Evolutionary conservation across 441 rosid genomes (phyloP).

Genomic region (California macrophylla): DNA sequence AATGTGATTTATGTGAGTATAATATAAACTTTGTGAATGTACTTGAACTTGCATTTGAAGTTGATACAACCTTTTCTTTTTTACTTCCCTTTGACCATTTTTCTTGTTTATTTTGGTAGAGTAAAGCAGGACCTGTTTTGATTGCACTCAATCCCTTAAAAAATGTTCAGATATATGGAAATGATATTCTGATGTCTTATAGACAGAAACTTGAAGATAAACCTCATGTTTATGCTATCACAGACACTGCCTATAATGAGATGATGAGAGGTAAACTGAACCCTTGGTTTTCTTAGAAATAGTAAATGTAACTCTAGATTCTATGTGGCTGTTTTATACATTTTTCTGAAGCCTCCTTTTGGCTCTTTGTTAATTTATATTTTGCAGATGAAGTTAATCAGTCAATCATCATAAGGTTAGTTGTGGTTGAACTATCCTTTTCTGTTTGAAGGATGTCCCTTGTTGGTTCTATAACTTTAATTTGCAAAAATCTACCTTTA

Average conservation of each 20-base stretch:
- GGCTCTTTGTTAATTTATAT: neutral
- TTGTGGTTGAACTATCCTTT: conserved; percentile 4
- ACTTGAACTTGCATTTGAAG: neutral
- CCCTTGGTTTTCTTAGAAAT: conserved; percentile 14
- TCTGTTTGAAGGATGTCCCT: neutral
- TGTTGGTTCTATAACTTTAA: neutral
- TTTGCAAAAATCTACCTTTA: neutral
- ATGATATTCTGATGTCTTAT: conserved; percentile 45
- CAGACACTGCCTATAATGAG: conserved; percentile 69
- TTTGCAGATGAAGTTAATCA: conserved; percentile 58
- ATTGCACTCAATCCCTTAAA: conserved; percentile 86
- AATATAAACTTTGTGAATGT: neutral
- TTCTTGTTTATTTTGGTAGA: conserved; percentile 36
- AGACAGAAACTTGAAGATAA: conserved; percentile 48
- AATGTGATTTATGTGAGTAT: conserved; percentile 78
- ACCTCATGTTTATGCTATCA: conserved; percentile 81
- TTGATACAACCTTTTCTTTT: conserved; percentile 14
- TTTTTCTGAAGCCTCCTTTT: conserved; percentile 19
- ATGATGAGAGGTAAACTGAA: conserved; percentile 76
- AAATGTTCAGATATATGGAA: conserved; percentile 51
- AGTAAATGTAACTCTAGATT: conserved; percentile 3
- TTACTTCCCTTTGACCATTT: conserved; percentile 14
- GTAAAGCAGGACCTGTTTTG: conserved; percentile 87
- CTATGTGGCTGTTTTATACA: conserved; percentile 9
- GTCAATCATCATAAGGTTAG: conserved; percentile 70